phyloP scores from a whole-genome alignment of 2,329 filamentous ascomycete species.

The Botrytis galanthina region DNA sequence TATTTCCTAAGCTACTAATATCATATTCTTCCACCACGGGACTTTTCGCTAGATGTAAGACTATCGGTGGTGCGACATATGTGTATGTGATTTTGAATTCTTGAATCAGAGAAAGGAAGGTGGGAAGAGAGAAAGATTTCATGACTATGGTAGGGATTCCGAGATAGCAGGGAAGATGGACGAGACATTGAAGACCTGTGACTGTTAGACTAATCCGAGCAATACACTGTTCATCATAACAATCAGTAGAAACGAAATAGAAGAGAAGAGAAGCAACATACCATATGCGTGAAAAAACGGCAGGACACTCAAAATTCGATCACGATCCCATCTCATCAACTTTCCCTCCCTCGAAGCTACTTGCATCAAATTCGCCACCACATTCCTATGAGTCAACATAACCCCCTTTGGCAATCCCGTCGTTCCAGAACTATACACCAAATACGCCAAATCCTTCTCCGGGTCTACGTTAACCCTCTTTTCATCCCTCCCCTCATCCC shows the following conservation, averaged over 20 bases:
- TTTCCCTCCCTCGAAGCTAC: slow-evolving; percentile 34
- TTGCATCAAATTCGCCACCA: slow-evolving; percentile 24
- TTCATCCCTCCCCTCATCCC: background rate
- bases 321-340: slow-evolving; percentile 47
- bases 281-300: slow-evolving; percentile 8
- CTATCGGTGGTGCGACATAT: slow-evolving; percentile 55
- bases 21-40: slow-evolving; percentile 51
- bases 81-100: slow-evolving; percentile 53
- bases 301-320: slow-evolving; percentile 6
- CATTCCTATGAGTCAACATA: slow-evolving; percentile 46
- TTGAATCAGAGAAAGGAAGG: slow-evolving; percentile 51
- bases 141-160: slow-evolving; percentile 54
- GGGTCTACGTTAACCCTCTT: background rate
- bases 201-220: background rate
- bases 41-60: slow-evolving; percentile 58
- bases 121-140: slow-evolving; percentile 53
- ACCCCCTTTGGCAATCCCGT: slow-evolving; percentile 84
- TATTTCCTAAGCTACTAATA: slow-evolving; percentile 48
- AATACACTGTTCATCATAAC: background rate
- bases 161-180: slow-evolving; percentile 48
- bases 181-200: slow-evolving; percentile 46
- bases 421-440: slow-evolving; percentile 72
- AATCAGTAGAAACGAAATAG: background rate
- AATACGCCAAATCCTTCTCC: slow-evolving; percentile 54
- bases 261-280: background rate